Evolutionary conservation across 2,329 filamentous ascomycete genomes (phyloP).

Genomic region (Talaromyces sp.): DNA sequence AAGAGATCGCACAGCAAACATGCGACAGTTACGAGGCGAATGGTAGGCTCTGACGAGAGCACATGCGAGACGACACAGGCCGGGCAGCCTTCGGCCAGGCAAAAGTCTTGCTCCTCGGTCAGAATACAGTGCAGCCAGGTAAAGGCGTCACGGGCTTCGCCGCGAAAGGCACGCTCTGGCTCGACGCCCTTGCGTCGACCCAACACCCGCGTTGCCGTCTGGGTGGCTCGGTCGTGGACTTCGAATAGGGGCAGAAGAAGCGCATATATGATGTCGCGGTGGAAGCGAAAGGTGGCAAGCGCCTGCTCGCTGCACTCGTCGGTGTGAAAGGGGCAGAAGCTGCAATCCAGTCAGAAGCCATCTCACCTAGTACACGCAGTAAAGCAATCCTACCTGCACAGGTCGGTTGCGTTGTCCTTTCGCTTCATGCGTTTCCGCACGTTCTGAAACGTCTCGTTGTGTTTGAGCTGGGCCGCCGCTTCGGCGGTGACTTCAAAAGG

Average conservation of each 20-base stretch:
- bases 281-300: slow-evolving; percentile 41
- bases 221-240: slow-evolving; percentile 52
- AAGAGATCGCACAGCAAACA: slow-evolving; percentile 35
- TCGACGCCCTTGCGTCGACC: slow-evolving; percentile 47
- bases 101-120: slow-evolving; percentile 55
- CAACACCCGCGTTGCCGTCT: slow-evolving; percentile 47
- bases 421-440: slow-evolving; percentile 31
- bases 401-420: slow-evolving; percentile 31
- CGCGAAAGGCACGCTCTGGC: slow-evolving; percentile 54
- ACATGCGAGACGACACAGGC: slow-evolving; percentile 41
- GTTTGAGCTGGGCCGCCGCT: slow-evolving; percentile 26
- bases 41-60: slow-evolving; percentile 41
- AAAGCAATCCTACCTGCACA: slow-evolving; percentile 22
- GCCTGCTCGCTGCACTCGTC: slow-evolving; percentile 26
- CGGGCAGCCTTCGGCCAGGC: slow-evolving; percentile 52
- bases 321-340: slow-evolving; percentile 34
- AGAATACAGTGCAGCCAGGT: slow-evolving; percentile 58
- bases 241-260: slow-evolving; percentile 55
- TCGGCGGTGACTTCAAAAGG: slow-evolving; percentile 31
- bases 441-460: slow-evolving; percentile 30
- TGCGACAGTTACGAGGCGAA: slow-evolving; percentile 39
- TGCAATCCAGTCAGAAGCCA: slow-evolving; percentile 11
- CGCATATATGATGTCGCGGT: slow-evolving; percentile 57
- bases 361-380: neutral
- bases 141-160: slow-evolving; percentile 54